Evolutionary conservation across 371 early-diverging fungal species (phyloP), one percentile per base, ranked within the genome.

Genomic region (Haplosporangium sp.): DNA sequence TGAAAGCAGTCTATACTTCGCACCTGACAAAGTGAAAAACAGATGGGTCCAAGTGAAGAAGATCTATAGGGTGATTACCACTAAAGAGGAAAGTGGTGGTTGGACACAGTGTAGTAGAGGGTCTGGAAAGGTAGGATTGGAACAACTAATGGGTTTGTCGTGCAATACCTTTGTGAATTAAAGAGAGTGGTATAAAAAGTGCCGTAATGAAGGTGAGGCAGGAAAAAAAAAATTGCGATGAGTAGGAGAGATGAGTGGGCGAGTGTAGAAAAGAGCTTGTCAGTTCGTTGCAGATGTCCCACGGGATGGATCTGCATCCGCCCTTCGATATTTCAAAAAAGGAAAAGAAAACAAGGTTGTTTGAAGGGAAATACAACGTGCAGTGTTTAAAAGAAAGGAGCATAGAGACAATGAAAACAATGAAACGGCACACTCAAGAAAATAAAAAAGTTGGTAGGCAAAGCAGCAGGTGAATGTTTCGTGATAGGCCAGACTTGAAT

Each of bases 101-200:
- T 5, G 44, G 11, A 42, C 11, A 11, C 55, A 55, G 27, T 5
- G 55, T 55, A 27, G 15, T 50, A 15, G 50, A 50, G n/a, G 27
- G 27, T 27, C 27, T 27, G 27, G 27, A 27, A 27, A 27, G 27
- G 27, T 27, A 27, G 27, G 27, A 27, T 27, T 27, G 27, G 27
- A 27, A 27, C 27, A 27, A 27, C 27, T 27, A 27, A 27, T 27
- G 27, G 27, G 27, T 27, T 27, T 27, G 27, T 27, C 27, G 11
- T 10, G 57, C 9, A 2, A 15, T 56, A 56, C 35, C 57, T 56
- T 27, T 56, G 57, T 50, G 62, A 47, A 45, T 27, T 20, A 19
- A 6, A 45, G 64, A 37, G 74, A 59, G 37, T 40, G 58, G 20
- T 53, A 60, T n/a, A 67, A 61, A 47, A 37, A 35, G 63, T 17